Percentiles rank a stretch among this genome's conserved stretches.
Evolutionary conservation across 208 protist genomes (phyloP).

Genomic region (Porcisia deanei): DNA sequence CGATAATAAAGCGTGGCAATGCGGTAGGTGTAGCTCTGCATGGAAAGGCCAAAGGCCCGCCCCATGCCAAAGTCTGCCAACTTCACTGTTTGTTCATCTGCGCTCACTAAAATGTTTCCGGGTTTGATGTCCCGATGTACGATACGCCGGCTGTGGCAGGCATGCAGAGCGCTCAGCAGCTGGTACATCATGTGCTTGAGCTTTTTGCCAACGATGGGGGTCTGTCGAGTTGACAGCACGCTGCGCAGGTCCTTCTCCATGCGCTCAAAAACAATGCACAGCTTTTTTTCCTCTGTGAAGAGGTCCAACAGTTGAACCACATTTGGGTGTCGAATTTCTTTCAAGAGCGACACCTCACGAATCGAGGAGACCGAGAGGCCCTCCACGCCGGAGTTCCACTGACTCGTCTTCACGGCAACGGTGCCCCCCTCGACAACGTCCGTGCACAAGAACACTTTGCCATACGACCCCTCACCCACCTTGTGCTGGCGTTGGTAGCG

Average conservation of each 20-base stretch:
- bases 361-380: slow-evolving; percentile 92
- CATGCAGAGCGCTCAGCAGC: slow-evolving; percentile 76
- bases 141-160: slow-evolving; percentile 85
- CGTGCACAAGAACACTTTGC: slow-evolving; percentile 95
- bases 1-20: slow-evolving; percentile 96
- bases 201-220: slow-evolving; percentile 56
- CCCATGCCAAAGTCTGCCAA: slow-evolving; percentile 93
- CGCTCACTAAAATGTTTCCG: slow-evolving; percentile 86
- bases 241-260: slow-evolving; percentile 96
- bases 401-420: slow-evolving; percentile 87
- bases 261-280: slow-evolving; percentile 98
- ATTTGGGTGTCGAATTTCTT: slow-evolving; percentile 90
- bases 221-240: slow-evolving; percentile 82
- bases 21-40: slow-evolving; percentile 88
- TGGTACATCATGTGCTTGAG: slow-evolving; percentile 82
- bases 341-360: slow-evolving; percentile 92
- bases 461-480: slow-evolving; percentile 97
- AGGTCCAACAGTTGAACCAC: slow-evolving; percentile 95
- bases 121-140: slow-evolving; percentile 94
- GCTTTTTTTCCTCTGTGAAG: slow-evolving; percentile 90
- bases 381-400: slow-evolving; percentile 75
- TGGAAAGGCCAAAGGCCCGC: slow-evolving; percentile 77
- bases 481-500: slow-evolving; percentile 93
- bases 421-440: slow-evolving; percentile 64
- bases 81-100: slow-evolving; percentile 77